Evolutionary conservation across 2,329 filamentous ascomycete genomes (phyloP), one percentile per base, ranked within the genome.

Genomic region (Claviceps capensis): DNA sequence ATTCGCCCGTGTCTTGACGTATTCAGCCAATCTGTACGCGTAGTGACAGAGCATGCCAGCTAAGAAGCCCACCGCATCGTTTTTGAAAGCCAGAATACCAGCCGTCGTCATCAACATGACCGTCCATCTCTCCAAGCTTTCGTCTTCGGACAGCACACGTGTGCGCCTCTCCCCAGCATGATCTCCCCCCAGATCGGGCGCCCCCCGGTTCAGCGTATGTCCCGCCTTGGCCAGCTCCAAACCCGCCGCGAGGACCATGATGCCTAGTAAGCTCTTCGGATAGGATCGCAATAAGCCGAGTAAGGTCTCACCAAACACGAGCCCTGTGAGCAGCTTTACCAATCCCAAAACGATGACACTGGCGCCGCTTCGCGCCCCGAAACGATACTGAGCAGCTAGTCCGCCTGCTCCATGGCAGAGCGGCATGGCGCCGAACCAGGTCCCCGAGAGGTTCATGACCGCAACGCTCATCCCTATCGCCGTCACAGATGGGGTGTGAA

Each of bases 341-440:
- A 78, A 46, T 0, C 91, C 91, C 0, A 97, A 78, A 23, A 95
- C 64, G 50, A 96, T 80, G 55, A 96, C 77, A 59, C 85, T 89
- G 0, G 88, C 81, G 9, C 91, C 91, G 54, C 87, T 94, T 47
- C 91, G 82, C 4, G 91, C 90, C 0, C 91, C 91, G 59, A 97
- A 97, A 4, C 88, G 82, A 65, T 88, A 88, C 65, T 97, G 91
- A 0, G 86, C 93, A 5, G 93, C 93, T 0, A 97, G 73, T 0
- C 91, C 91, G 2, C 91, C 91, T 0, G 88, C 88, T 5, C 91
- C 91, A 64, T 97, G 93, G 63, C 93, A 97, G 4, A 93, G 82
- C 3, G 91, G 93, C 93, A 96, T 97, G 5, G 85, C 86, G 47
- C 90, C 90, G 61, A 95, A 94, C 86, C 88, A 95, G 61, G 87